A percentile compares a stretch with the other conserved stretches of the same genome.
These are phyloP conservation scores for Blumeriella jaapii DNA, from an alignment of 2,329 filamentous ascomycete species.

Conservation along the genomic window DNA sequence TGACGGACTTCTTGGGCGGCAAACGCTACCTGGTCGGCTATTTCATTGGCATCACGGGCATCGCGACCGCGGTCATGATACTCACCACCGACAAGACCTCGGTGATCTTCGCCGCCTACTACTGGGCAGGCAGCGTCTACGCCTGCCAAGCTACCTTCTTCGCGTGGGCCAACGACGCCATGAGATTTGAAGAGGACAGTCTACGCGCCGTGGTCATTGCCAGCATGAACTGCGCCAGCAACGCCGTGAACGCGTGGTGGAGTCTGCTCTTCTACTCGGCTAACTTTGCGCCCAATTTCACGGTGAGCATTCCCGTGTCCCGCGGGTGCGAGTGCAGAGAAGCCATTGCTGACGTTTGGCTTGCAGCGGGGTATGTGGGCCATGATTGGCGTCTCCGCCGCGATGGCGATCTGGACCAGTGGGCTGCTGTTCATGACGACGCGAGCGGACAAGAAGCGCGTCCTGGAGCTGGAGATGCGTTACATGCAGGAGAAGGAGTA, in stretches of 20 bases:
- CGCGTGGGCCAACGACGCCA: slow-evolving; percentile 53
- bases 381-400: slow-evolving; percentile 54
- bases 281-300: slow-evolving; percentile 44
- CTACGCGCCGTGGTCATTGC: slow-evolving; percentile 56
- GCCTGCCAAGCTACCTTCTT: slow-evolving; percentile 66
- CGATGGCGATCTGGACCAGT: slow-evolving; percentile 47
- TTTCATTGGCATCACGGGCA: slow-evolving; percentile 53
- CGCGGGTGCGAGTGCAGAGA: neutral
- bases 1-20: slow-evolving; percentile 53
- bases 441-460: slow-evolving; percentile 28
- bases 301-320: slow-evolving; percentile 12
- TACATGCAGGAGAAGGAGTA: slow-evolving; percentile 8
- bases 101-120: slow-evolving; percentile 55
- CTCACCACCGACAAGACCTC: slow-evolving; percentile 34
- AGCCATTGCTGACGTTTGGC: slow-evolving; percentile 1
- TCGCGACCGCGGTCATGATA: slow-evolving; percentile 51
- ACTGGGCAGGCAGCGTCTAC: slow-evolving; percentile 59
- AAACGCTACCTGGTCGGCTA: slow-evolving; percentile 55
- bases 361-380: slow-evolving; percentile 56
- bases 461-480: slow-evolving; percentile 7
- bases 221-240: slow-evolving; percentile 59
- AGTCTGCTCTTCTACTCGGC: slow-evolving; percentile 60
- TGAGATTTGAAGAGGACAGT: slow-evolving; percentile 51
- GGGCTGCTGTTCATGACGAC: slow-evolving; percentile 37
- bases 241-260: slow-evolving; percentile 64